Evolutionary conservation across 805 yeast genomes (phyloP).

Genomic region (Pichia nakasei): DNA sequence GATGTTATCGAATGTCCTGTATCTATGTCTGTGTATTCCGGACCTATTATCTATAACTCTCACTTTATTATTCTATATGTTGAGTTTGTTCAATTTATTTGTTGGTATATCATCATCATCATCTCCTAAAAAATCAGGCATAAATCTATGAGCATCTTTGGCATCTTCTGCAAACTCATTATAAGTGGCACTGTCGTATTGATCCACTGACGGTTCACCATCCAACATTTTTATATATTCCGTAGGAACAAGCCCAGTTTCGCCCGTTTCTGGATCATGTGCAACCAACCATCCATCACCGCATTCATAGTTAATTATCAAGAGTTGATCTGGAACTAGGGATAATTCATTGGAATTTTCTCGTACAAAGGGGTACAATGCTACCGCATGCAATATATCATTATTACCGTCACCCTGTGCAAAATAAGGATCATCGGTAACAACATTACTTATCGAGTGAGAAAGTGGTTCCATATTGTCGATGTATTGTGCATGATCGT

Average conservation of each 20-base stretch:
- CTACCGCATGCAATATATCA: slow-evolving; percentile 48
- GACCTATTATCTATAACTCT: not conserved
- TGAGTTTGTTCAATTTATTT: slow-evolving; percentile 2
- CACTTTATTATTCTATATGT: slow-evolving; percentile 2
- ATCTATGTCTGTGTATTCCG: not conserved
- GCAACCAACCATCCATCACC: slow-evolving; percentile 99
- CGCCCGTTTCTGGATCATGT: slow-evolving; percentile 62
- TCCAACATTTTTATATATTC: slow-evolving; percentile 61
- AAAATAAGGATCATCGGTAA: not conserved
- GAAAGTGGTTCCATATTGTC: not conserved
- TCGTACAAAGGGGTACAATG: slow-evolving; percentile 81
- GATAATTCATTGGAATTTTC: slow-evolving; percentile 91
- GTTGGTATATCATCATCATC: slow-evolving; percentile 8
- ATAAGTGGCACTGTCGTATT: slow-evolving; percentile 16
- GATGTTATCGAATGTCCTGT: not conserved
- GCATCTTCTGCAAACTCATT: slow-evolving; percentile 23
- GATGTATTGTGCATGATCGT: not conserved
- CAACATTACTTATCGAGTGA: not conserved
- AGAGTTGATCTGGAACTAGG: slow-evolving; percentile 68
- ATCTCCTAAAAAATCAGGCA: slow-evolving; percentile 11
- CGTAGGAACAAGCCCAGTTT: slow-evolving; percentile 90
- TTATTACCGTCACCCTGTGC: slow-evolving; percentile 4
- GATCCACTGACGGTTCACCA: not conserved
- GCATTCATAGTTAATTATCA: slow-evolving; percentile 82
- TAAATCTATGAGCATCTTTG: slow-evolving; percentile 21